These are phyloP conservation scores for Beauveria brongniartii DNA, from an alignment of 2,329 filamentous ascomycete species.

Conservation along the genomic window DNA sequence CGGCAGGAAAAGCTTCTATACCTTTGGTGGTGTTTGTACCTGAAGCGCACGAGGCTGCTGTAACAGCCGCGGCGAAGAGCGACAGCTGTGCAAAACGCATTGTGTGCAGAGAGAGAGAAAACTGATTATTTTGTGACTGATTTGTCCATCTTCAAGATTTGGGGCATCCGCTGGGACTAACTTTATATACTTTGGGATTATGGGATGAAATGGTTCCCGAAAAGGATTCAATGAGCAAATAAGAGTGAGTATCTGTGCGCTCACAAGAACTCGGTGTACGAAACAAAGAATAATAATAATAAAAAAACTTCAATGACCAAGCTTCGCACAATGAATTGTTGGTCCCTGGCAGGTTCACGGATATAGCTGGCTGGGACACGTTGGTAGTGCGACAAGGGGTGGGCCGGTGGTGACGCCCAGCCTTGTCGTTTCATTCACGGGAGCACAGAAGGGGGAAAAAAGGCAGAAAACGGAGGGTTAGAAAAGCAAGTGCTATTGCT, in stretches of 20 bases:
- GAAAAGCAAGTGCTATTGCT: background rate
- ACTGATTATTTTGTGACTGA: background rate
- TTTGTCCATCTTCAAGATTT: background rate
- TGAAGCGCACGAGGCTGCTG: background rate
- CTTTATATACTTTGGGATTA: background rate
- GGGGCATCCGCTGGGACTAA: background rate
- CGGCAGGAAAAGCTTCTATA: background rate
- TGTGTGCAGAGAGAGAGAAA: background rate
- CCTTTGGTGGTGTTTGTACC: background rate
- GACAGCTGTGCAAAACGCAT: background rate
- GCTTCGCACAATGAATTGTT: background rate
- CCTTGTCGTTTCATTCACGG: background rate
- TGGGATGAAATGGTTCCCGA: no score
- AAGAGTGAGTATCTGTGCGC: background rate
- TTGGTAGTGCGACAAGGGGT: background rate
- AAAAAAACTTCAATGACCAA: background rate
- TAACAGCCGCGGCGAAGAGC: background rate
- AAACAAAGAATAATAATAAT: background rate
- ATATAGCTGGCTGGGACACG: conserved; percentile 1
- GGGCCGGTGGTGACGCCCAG: background rate
- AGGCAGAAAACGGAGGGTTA: background rate
- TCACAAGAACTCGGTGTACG: background rate
- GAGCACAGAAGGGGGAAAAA: background rate
- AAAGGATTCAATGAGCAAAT: background rate
- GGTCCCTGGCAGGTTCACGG: background rate